Evolutionary conservation across 805 yeast genomes (phyloP).

Genomic region (Candida vartiovaarae): DNA sequence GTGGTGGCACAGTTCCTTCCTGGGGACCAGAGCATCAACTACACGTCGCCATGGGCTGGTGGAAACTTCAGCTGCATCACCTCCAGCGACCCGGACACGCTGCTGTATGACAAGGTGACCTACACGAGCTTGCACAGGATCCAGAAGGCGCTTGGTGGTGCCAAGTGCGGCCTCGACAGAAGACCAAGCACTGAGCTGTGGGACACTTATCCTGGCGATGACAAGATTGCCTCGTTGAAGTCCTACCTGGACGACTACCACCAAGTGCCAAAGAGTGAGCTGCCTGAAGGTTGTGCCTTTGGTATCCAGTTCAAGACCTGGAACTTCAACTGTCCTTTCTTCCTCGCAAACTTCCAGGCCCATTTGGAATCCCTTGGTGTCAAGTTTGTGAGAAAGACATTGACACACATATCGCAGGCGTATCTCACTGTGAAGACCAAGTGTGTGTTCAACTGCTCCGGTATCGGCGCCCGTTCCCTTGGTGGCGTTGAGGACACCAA

Average conservation of each 20-base stretch:
- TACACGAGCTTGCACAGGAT: conserved; percentile 40
- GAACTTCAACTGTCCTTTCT: conserved; percentile 68
- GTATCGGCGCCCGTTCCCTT: conserved; percentile 56
- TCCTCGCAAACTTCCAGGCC: conserved; percentile 39
- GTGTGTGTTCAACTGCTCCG: conserved; percentile 69
- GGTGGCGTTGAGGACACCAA: conserved; percentile 59
- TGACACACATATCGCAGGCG: conserved; percentile 54
- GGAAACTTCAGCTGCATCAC: conserved; percentile 57
- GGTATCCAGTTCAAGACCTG: conserved; percentile 54
- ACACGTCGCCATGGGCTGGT: conserved; percentile 81
- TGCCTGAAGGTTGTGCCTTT: conserved; percentile 46
- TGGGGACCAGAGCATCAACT: conserved; percentile 68
- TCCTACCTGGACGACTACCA: conserved; percentile 43
- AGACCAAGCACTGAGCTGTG: conserved; percentile 53
- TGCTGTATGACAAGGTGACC: conserved; percentile 50
- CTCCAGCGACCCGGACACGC: conserved; percentile 44
- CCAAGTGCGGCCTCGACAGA: conserved; percentile 44
- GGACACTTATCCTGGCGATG: conserved; percentile 40
- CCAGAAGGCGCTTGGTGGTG: conserved; percentile 38
- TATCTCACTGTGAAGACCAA: conserved; percentile 22
- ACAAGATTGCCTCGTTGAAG: conserved; percentile 40
- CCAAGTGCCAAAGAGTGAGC: conserved; percentile 26
- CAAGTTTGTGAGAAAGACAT: conserved; percentile 36
- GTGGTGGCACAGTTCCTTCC: conserved; percentile 64
- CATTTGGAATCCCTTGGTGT: conserved; percentile 45